A percentile compares a stretch with the other conserved stretches of the same genome.
These are phyloP conservation scores for Neoboletus subvelutipes DNA, from an alignment of 768 basidiomycete species.

Conservation along the genomic window DNA sequence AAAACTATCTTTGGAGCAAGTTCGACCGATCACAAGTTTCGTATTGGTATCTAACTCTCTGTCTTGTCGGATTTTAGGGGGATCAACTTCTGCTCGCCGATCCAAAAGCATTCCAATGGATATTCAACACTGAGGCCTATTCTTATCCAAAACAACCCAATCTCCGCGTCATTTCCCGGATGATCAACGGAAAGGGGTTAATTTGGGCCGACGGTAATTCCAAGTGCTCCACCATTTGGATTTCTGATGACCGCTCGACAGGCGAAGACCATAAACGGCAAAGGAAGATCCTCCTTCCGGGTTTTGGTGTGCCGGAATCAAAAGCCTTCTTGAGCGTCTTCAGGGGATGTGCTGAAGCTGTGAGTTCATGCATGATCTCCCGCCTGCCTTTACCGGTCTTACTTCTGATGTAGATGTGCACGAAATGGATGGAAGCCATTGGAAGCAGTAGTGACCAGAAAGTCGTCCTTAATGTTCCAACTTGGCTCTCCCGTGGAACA, in stretches of 20 bases:
- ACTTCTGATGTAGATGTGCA: constrained; percentile 17
- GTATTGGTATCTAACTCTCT: constrained; percentile 4
- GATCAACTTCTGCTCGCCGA: constrained; percentile 47
- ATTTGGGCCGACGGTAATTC: constrained; percentile 41
- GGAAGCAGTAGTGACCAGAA: constrained; percentile 1
- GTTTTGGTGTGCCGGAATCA: constrained; percentile 52
- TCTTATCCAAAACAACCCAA: constrained; percentile 39
- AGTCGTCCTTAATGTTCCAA: constrained; percentile 23
- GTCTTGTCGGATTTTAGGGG: constrained; percentile 30
- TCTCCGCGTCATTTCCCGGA: constrained; percentile 14
- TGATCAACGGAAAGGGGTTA: constrained; percentile 35
- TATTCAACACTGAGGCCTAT: constrained; percentile 45
- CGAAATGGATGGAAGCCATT: constrained; percentile 26
- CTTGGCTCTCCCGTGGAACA: constrained; percentile 43
- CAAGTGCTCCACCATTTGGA: constrained; percentile 8
- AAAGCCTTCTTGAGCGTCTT: constrained; percentile 53
- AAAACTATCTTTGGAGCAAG: constrained; percentile 29
- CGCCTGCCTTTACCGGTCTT: background rate
- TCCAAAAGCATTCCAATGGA: constrained; percentile 42
- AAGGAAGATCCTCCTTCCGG: constrained; percentile 53
- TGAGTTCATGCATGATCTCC: constrained; percentile 1
- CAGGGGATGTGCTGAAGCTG: constrained; percentile 34
- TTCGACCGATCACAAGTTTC: background rate
- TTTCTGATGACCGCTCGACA: constrained; percentile 2
- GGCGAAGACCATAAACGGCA: constrained; percentile 53